A percentile compares a stretch with the other conserved stretches of the same genome.
phyloP scores from a whole-genome alignment of 257 asterid genomes.

The Solanum dulcamara region DNA sequence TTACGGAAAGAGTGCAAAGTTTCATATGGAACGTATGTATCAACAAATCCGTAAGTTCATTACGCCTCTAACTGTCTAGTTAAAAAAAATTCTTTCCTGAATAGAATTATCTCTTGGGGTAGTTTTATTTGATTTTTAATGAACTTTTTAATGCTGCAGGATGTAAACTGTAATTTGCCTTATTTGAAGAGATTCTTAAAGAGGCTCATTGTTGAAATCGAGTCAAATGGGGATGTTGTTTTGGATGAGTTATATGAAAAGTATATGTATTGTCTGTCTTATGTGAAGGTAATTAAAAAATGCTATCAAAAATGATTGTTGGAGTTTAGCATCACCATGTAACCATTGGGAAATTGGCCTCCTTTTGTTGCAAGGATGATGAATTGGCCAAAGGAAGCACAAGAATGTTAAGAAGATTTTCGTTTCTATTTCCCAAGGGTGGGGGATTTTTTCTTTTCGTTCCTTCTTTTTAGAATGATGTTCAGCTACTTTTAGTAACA shows the following conservation, averaged over 20 bases:
- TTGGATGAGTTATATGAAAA: constrained; percentile 72
- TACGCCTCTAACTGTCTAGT: not conserved
- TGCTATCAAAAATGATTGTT: not conserved
- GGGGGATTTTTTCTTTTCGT: not conserved
- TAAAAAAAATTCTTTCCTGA: not conserved
- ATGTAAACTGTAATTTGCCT: constrained; percentile 38
- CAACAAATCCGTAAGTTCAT: constrained; percentile 34
- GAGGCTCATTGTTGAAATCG: constrained; percentile 67
- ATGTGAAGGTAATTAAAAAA: constrained; percentile 31
- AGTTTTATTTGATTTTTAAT: not conserved
- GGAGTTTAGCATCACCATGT: not conserved
- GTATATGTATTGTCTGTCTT: constrained; percentile 44
- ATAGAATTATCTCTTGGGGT: not conserved
- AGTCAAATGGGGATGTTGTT: constrained; percentile 51
- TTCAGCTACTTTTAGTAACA: not conserved
- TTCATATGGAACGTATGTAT: constrained; percentile 69
- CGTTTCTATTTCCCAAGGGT: constrained; percentile 70
- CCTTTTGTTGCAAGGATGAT: constrained; percentile 34
- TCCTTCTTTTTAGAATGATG: not conserved
- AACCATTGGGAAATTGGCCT: not conserved
- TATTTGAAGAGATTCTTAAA: constrained; percentile 59
- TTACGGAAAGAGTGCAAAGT: constrained; percentile 54
- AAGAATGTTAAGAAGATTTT: constrained; percentile 53
- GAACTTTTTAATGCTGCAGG: constrained; percentile 16
- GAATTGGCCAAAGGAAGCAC: constrained; percentile 34